These are phyloP conservation scores for Fraxinus sp. DNA, from an alignment of 305 asterid species.

Conservation along the genomic window DNA sequence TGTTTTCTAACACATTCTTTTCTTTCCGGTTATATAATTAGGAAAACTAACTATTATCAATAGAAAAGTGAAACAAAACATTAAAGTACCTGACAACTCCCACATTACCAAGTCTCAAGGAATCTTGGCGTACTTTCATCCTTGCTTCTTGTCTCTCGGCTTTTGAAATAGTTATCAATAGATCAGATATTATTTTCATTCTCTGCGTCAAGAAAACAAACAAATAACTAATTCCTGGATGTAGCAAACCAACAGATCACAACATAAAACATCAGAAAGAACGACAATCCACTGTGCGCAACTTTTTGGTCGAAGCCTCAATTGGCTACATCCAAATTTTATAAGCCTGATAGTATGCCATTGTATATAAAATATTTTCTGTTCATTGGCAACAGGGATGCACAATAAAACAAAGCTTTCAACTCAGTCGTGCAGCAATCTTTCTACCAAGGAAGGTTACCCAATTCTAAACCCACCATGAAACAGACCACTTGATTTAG, in stretches of 20 bases:
- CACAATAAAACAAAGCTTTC: conserved; percentile 2
- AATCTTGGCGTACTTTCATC: conserved; percentile 90
- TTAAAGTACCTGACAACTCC: conserved; percentile 77
- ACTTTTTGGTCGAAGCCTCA: neutral
- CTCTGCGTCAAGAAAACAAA: conserved; percentile 58
- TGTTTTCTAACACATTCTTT: neutral
- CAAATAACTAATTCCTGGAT: conserved; percentile 15
- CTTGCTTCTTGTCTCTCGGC: conserved; percentile 98
- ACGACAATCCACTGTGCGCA: neutral
- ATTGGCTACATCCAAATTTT: neutral
- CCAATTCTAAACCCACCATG: conserved; percentile 14
- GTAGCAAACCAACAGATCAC: conserved; percentile 22
- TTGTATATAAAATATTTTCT: conserved; percentile 5
- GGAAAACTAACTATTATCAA: neutral
- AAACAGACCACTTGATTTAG: neutral
- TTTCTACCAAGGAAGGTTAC: neutral
- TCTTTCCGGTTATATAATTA: neutral
- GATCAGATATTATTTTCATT: conserved; percentile 76
- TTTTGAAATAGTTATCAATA: conserved; percentile 88
- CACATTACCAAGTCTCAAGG: conserved; percentile 88
- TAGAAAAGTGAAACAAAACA: neutral
- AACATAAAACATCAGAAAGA: neutral
- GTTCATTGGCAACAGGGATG: neutral
- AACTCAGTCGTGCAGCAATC: conserved; percentile 6
- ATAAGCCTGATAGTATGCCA: neutral